Base-by-base conservation (phyloP, 306 rosid species). In the Echinosophora koreensis region DNA sequence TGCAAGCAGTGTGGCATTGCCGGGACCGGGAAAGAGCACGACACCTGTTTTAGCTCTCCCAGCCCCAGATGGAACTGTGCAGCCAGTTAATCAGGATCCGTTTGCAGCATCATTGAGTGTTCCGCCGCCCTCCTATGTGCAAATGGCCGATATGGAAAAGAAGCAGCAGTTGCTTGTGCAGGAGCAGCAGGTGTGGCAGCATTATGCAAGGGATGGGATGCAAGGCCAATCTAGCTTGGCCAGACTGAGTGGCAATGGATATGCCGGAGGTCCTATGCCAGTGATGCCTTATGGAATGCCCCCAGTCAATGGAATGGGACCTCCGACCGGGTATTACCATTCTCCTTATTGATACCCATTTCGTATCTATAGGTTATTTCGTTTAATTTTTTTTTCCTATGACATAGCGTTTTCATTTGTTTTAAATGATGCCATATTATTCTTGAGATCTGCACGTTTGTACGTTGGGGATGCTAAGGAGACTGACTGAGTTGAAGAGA, bases 61-160 rank as follows among this genome's bases (percentile, higher is more conserved):
- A 0, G 99, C 99, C 2, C 99, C 99, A 1, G 99, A 92, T 71
- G 99, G 99, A 69, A 81, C 97, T 0, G 96, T 95, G 35, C 89
- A 87, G 84, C 66, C 96, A 5, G 86, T 90, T n/a, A 95, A 95
- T 71, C 96, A 90, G 85, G 99, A 95, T 22, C 99, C 99, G 0
- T 95, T 95, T 14, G 94, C 96, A 0, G 97, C 99, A 28, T 95
- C 99, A 0, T 77, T 89, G 77, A 77, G n/a, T 52, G 14, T 95
- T 71, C 97, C 99, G 3, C 96, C 99, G 0, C 99, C 99, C 0
- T 88, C 99, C 0, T 95, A 92, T 80, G 99, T 95, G 80, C 99
- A 95, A 80, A 92, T 95, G 99, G 89, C 93, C 0, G 99, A 95
- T 69, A 88, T 95, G 94, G 97, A 95, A 89, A 95, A 95, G 88